These are phyloP conservation scores for Henningerozyma blattae DNA, from an alignment of 805 yeast species.

Conservation along the genomic window DNA sequence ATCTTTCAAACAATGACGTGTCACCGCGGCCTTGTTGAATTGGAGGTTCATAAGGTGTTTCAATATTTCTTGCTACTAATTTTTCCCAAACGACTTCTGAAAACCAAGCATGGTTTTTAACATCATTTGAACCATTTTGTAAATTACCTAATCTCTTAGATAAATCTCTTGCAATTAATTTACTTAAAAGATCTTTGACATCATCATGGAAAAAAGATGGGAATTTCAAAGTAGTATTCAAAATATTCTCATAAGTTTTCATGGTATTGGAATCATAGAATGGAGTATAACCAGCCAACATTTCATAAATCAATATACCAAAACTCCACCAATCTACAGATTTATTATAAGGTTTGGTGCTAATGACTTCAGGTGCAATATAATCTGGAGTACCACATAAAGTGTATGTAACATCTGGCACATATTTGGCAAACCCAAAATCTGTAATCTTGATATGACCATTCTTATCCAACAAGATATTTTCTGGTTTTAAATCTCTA, in stretches of 20 bases:
- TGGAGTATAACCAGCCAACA: conserved; percentile 92
- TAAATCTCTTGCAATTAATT: conserved; percentile 69
- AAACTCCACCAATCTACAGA: conserved; percentile 97
- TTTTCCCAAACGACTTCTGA: conserved; percentile 88
- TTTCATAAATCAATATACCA: conserved; percentile 82
- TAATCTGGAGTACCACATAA: conserved; percentile 93
- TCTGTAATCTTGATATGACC: conserved; percentile 88
- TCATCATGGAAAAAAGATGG: conserved; percentile 70
- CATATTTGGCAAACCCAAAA: conserved; percentile 89
- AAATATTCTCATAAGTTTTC: conserved; percentile 85
- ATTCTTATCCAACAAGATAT: conserved; percentile 68
- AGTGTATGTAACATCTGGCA: conserved; percentile 81
- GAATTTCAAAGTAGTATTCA: conserved; percentile 62
- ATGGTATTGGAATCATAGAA: conserved; percentile 85
- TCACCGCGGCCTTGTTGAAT: conserved; percentile 87
- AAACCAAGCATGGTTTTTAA: conserved; percentile 83
- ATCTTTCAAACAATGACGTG: conserved; percentile 62
- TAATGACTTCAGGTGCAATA: conserved; percentile 91
- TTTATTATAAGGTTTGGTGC: conserved; percentile 85
- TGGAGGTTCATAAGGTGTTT: conserved; percentile 93
- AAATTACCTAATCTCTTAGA: conserved; percentile 76
- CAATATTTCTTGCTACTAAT: conserved; percentile 70
- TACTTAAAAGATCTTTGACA: conserved; percentile 57
- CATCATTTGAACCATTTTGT: conserved; percentile 73
- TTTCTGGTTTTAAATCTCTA: conserved; percentile 86